Conservation (phyloP, 208 protist genomes). For the Entamoeba histolytica region DNA sequence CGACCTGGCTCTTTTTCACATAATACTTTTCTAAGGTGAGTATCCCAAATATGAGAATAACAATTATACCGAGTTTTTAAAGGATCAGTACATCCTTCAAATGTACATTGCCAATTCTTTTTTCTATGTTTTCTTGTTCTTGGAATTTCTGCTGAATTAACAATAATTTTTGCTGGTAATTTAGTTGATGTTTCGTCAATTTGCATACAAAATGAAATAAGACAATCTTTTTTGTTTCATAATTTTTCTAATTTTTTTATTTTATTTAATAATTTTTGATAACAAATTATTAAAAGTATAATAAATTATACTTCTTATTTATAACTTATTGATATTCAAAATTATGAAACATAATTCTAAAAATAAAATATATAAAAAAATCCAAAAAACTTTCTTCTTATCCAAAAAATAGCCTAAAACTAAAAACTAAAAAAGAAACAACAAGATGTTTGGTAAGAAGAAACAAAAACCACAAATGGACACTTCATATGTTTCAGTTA, state of each 20-base stretch:
- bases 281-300: no score
- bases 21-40: not conserved
- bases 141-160: not conserved
- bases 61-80: not conserved
- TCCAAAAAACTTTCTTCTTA: no score
- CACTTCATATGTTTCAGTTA: not conserved
- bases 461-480: not conserved
- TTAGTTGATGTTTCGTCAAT: not conserved
- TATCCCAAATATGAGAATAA: not conserved
- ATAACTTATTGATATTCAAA: no score
- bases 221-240: no score
- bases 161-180: not conserved
- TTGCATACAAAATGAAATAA: not conserved
- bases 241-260: no score
- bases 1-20: not conserved
- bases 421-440: not conserved
- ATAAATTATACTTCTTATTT: no score
- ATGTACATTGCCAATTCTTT: not conserved
- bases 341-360: no score
- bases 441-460: not conserved
- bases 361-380: no score
- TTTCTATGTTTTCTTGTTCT: not conserved
- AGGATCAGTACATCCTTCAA: not conserved
- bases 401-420: not conserved
- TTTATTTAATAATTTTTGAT: no score